A percentile compares a stretch with the other conserved stretches of the same genome.
These are phyloP conservation scores for Dovyalis caffra DNA, from an alignment of 345 rosid species.

Conservation along the genomic window DNA sequence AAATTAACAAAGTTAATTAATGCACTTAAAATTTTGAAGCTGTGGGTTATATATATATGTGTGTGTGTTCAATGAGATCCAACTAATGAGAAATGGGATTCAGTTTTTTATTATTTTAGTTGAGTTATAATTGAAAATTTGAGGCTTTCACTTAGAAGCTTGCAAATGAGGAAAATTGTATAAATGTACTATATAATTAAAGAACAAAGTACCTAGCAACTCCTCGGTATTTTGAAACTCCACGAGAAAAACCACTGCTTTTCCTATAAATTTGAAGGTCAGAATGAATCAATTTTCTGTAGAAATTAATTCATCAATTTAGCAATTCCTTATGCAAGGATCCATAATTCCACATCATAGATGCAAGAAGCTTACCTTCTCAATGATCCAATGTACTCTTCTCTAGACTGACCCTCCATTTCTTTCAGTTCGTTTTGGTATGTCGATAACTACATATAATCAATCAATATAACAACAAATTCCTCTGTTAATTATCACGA, in stretches of 20 bases:
- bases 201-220: conserved; percentile 70
- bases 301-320: not conserved
- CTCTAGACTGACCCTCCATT: conserved; percentile 78
- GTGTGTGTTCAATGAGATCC: not conserved
- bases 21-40: no score
- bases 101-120: no score
- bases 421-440: conserved; percentile 66
- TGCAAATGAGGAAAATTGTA: no score
- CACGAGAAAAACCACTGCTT: conserved; percentile 93
- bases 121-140: no score
- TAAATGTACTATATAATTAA: no score
- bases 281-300: not conserved
- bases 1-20: no score
- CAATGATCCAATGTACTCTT: conserved; percentile 82
- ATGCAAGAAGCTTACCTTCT: conserved; percentile 51
- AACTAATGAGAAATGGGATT: no score
- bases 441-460: conserved; percentile 51
- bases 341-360: not conserved
- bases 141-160: no score
- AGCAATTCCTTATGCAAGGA: not conserved
- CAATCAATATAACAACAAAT: not conserved
- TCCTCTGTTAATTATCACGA: not conserved
- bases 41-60: no score
- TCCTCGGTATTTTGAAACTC: conserved; percentile 90
- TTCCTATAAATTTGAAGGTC: conserved; percentile 43